Evolutionary conservation across 805 yeast species (phyloP), one percentile per base, ranked within the genome.

Genomic region (Barnettozyma salicaria): DNA sequence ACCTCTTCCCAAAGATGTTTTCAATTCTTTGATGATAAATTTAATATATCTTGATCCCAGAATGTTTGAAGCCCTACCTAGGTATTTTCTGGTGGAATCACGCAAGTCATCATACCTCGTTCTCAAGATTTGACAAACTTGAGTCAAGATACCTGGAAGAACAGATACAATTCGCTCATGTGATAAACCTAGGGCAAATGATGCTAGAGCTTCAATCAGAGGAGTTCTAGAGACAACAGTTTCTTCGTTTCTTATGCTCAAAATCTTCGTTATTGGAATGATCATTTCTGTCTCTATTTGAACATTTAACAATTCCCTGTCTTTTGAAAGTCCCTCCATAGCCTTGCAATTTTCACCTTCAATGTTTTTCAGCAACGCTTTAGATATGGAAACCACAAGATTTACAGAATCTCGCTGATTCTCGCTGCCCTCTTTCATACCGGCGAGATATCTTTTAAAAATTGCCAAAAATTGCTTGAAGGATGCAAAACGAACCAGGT

Each of bases 121-220:
- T 47, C 96, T 71, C 57, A 92, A 67, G 21, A 86, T 81, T 56
- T 90, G 97, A 56, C 96, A 88, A n/a, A 88, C 70, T 45, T 78
- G 76, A 1, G 96, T 84, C 45, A 92, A 66, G 10, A 83, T 72
- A 18, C 94, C 92, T 0, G 97, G 95, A 18, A 92, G 67, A 34
- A 78, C 75, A 5, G 67, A 52, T 14, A 70, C 72, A 19, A 84
- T 63, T 18, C 66, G 64, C 2, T 74, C 79, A 9, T 68, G 65
- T 0, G 81, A 64, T 28, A 90, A 66, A 34, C 86, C 76, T 48
- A 76, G 64, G 19, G 84, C 60, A 41, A 84, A 70, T 37, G 78
- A 73, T 5, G 84, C 78, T 32, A 88, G 62, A 0, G 95, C 90
- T 52, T 87, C 89, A 3, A 94, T 78, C 34, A 92, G 56, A 2